Percentiles rank a stretch among this genome's conserved stretches.
Conservation (phyloP, 495 filamentous ascomycete genomes). For the Viridothelium virens region DNA sequence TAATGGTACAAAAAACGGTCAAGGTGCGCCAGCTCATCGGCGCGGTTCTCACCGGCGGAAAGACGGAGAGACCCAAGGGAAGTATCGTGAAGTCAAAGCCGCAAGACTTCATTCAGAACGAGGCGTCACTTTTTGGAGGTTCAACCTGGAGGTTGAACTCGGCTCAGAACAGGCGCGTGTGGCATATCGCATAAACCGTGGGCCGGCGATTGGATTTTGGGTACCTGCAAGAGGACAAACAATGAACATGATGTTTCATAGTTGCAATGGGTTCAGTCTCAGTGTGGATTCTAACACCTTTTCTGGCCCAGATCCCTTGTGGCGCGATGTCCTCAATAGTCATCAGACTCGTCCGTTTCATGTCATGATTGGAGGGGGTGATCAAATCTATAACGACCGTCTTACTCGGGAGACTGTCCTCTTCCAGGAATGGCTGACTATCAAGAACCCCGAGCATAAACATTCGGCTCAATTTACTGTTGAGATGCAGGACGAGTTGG, state of each 20-base stretch:
- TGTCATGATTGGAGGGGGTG: constrained; percentile 95
- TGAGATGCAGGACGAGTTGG: constrained; percentile 77
- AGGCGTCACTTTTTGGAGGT: constrained; percentile 93
- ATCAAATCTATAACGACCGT: constrained; percentile 92
- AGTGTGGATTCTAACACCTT: constrained; percentile 69
- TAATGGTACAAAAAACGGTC: constrained; percentile 12
- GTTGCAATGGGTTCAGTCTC: constrained; percentile 89
- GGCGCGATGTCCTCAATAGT: constrained; percentile 88
- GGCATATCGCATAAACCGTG: constrained; percentile 91
- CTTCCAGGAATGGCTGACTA: constrained; percentile 76
- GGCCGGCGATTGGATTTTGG: constrained; percentile 88
- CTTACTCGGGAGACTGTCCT: constrained; percentile 62
- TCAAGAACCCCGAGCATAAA: constrained; percentile 72
- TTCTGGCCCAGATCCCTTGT: constrained; percentile 89
- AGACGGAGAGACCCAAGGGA: constrained; percentile 68
- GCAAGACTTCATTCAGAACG: constrained; percentile 74
- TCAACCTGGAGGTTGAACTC: constrained; percentile 88
- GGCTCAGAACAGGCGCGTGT: constrained; percentile 67
- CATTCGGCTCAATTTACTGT: constrained; percentile 61
- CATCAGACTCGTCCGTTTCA: constrained; percentile 93
- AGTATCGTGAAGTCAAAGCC: constrained; percentile 72
- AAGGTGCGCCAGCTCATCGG: constrained; percentile 22
- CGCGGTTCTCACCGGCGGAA: constrained; percentile 23
- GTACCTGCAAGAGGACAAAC: constrained; percentile 75
- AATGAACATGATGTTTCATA: constrained; percentile 99